A percentile compares a stretch with the other conserved stretches of the same genome.
Conservation (phyloP, 345 rosid species). For the Ricinus communis region DNA sequence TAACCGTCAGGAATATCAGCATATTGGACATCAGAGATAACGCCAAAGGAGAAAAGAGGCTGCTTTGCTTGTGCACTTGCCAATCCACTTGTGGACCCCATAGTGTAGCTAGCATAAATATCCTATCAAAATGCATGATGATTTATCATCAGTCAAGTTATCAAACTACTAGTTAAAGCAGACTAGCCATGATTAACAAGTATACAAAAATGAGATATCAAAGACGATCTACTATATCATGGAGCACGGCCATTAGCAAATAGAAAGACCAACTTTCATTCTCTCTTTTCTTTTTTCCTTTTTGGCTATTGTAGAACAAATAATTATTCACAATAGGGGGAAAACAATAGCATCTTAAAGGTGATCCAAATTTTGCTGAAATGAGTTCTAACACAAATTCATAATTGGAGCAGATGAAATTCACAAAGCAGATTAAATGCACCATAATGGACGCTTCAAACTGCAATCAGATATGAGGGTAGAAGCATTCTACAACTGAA, state of each 20-base stretch:
- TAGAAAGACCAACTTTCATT: not conserved
- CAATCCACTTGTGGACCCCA: slow-evolving; percentile 50
- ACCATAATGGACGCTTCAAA: not conserved
- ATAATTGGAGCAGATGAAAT: not conserved
- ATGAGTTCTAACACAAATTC: not conserved
- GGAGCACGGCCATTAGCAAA: not conserved
- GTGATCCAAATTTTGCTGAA: not conserved
- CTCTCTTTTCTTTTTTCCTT: not conserved
- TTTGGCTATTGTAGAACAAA: no score
- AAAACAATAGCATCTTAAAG: not conserved
- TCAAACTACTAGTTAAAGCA: not conserved
- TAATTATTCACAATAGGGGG: not conserved
- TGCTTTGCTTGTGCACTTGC: slow-evolving; percentile 33
- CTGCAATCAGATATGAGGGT: no score
- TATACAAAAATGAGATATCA: not conserved
- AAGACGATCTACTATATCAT: no score
- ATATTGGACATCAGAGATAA: slow-evolving; percentile 84
- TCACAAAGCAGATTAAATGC: not conserved
- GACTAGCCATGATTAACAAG: not conserved
- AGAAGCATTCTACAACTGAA: no score
- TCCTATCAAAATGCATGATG: slow-evolving; percentile 12
- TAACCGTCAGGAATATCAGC: slow-evolving; percentile 88
- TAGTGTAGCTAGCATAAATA: slow-evolving; percentile 15
- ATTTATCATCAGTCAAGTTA: not conserved
- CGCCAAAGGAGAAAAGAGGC: slow-evolving; percentile 88